Evolutionary conservation across 1,284 basidiomycete species (phyloP), one percentile per base, ranked within the genome.

Genomic region (Malassezia nana): DNA sequence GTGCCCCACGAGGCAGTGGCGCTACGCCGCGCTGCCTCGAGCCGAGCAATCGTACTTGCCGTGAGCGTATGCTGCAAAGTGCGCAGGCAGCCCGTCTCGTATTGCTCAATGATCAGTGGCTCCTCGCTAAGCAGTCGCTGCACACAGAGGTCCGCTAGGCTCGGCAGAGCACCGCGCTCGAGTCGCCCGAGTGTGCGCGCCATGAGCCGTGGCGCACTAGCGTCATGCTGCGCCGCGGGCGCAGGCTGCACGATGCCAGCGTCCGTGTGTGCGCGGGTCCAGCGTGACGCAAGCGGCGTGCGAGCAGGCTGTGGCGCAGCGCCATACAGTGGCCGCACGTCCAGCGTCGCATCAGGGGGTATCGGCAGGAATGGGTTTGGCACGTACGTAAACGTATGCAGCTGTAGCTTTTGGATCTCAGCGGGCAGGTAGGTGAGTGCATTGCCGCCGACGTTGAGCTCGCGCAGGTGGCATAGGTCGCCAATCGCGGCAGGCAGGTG

Each of bases 1-100:
- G 64, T 60, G 15, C 67, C 67, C 68, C 68, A 70, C 30, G 59
- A 55, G 12, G 58, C 50, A 2, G 59, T 56, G 16, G 62, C 65
- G 44, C 66, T 70, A 25, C 68, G 58, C 6, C 68, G 58, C 5
- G 68, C 68, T 1, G 68, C 65, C 44, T 70, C 68, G 12, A 70
- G 53, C 46, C 53, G 43, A 1, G 54, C 54, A 1, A 70, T 55
- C 1, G 63, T 31, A 8, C 58, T 56, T 18, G 59, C 59, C 6
- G 64, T 55, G 39, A 68, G 39, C 29, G 60, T 59, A 26, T 58
- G 50, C 12, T 59, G 50, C 40, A 69, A 16, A 25, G 58, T 53
- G 20, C 57, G 57, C 41, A 70, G 52, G 22, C 60, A 63, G 3
- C 67, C 67, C 24, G 66, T 66, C 49, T 70, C 67, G 46, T 69